Conservation (phyloP, 805 yeast genomes). For the Hanseniaspora osmophila region DNA sequence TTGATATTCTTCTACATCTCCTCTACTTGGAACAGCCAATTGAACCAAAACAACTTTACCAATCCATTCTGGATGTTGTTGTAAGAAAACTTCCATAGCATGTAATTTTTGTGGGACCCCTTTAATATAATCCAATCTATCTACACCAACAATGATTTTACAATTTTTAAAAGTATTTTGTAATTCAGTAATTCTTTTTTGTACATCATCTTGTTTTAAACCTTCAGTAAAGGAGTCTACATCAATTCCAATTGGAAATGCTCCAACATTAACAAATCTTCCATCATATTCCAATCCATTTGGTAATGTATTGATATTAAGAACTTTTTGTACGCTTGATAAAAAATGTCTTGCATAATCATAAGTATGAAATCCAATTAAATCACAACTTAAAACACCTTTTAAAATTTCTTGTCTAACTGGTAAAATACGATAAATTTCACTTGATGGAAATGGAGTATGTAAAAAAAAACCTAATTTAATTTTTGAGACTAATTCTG, state of each 20-base stretch:
- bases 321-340: conserved; percentile 73
- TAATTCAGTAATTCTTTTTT: conserved; percentile 48
- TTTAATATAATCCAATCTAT: conserved; percentile 88
- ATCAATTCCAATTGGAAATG: conserved; percentile 98
- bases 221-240: conserved; percentile 83
- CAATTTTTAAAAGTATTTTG: conserved; percentile 55
- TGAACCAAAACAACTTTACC: conserved; percentile 93
- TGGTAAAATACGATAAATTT: conserved; percentile 88
- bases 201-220: conserved; percentile 45
- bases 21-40: conserved; percentile 94
- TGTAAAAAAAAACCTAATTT: conserved; percentile 88
- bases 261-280: conserved; percentile 74
- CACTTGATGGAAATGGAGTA: conserved; percentile 96
- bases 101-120: conserved; percentile 97
- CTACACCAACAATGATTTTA: conserved; percentile 91
- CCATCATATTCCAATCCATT: conserved; percentile 75
- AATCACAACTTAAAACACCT: conserved; percentile 87
- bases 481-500: conserved; percentile 32
- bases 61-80: conserved; percentile 94
- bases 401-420: conserved; percentile 82
- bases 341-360: conserved; percentile 95
- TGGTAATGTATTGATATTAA: conserved; percentile 73
- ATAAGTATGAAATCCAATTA: conserved; percentile 97
- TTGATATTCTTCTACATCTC: conserved; percentile 96
- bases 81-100: conserved; percentile 84